Conservation (phyloP, 129 eudicot genomes). For the Escallonia rubra region DNA sequence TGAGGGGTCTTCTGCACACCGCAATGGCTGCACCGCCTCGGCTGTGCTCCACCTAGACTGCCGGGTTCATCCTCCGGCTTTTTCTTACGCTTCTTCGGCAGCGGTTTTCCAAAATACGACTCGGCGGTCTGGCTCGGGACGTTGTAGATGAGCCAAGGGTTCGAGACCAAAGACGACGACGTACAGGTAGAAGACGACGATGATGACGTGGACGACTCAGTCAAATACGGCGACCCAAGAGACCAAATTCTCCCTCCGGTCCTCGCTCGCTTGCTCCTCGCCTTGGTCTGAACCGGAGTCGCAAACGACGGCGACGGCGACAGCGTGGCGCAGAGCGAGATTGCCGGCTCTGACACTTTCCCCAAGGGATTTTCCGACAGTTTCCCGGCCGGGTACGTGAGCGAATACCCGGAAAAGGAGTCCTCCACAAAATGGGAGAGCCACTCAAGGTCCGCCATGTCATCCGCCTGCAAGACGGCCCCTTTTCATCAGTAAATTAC, state of each 20-base stretch:
- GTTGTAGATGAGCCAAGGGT: constrained; percentile 23
- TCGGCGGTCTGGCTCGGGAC: constrained; percentile 37
- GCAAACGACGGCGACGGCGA: constrained; percentile 34
- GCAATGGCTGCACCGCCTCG: constrained; percentile 69
- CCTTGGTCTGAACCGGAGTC: constrained; percentile 63
- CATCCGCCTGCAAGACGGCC: constrained; percentile 42
- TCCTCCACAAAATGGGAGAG: constrained; percentile 72
- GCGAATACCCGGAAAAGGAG: constrained; percentile 43
- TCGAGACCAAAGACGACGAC: constrained; percentile 21
- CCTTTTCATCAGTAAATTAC: background rate
- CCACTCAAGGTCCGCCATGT: constrained; percentile 77
- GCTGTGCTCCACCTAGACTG: constrained; percentile 30
- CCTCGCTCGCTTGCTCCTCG: constrained; percentile 59
- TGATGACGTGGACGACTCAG: constrained; percentile 43
- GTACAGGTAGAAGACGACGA: constrained; percentile 47
- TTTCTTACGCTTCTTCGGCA: constrained; percentile 28
- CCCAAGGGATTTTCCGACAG: constrained; percentile 15
- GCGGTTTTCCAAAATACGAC: constrained; percentile 46
- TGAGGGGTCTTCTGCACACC: constrained; percentile 85
- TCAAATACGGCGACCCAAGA: constrained; percentile 32
- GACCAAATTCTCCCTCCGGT: constrained; percentile 65
- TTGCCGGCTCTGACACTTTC: constrained; percentile 16
- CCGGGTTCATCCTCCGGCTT: constrained; percentile 12
- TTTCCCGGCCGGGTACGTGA: constrained; percentile 32
- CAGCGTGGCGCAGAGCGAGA: constrained; percentile 16